A percentile compares a stretch with the other conserved stretches of the same genome.
Evolutionary conservation across 2,329 filamentous ascomycete species (phyloP).

Genomic region (Lizonia empirigonia): DNA sequence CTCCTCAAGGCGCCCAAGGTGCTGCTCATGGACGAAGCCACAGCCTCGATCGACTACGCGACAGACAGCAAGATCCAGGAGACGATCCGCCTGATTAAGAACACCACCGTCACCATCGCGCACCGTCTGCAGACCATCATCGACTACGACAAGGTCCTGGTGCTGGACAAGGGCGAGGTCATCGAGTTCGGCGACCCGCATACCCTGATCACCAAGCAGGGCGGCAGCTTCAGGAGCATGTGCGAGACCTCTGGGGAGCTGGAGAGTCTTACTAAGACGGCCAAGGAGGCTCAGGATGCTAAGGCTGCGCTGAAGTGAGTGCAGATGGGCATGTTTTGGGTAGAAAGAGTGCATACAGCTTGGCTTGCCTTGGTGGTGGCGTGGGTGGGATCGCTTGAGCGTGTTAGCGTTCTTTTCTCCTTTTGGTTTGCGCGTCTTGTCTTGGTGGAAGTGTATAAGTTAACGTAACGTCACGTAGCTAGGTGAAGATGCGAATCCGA

Average conservation of each 20-base stretch:
- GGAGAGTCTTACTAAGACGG: conserved; percentile 61
- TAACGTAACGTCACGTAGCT: too few species aligned
- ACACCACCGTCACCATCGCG: conserved; percentile 95
- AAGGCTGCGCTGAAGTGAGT: conserved; percentile 7
- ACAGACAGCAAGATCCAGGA: conserved; percentile 96
- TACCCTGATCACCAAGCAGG: conserved; percentile 67
- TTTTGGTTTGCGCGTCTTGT: not conserved
- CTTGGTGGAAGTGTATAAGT: too few species aligned
- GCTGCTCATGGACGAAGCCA: conserved; percentile 99
- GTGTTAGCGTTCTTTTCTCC: not conserved
- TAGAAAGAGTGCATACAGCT: not conserved
- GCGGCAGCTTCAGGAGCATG: conserved; percentile 70
- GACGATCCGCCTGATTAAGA: conserved; percentile 87
- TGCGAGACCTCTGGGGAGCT: conserved; percentile 69
- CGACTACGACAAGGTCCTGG: conserved; percentile 96
- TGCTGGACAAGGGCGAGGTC: conserved; percentile 86
- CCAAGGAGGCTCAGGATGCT: conserved; percentile 54
- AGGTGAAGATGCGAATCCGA: too few species aligned
- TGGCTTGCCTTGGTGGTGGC: too few species aligned
- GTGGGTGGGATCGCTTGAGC: not conserved
- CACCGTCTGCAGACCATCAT: conserved; percentile 96
- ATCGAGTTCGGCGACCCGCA: conserved; percentile 92
- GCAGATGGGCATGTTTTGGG: not conserved
- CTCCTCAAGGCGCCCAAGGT: conserved; percentile 91
- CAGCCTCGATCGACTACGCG: conserved; percentile 94